Evolutionary conservation across 345 rosid species (phyloP), one percentile per base, ranked within the genome.

Genomic region (Gossypium arboreum): DNA sequence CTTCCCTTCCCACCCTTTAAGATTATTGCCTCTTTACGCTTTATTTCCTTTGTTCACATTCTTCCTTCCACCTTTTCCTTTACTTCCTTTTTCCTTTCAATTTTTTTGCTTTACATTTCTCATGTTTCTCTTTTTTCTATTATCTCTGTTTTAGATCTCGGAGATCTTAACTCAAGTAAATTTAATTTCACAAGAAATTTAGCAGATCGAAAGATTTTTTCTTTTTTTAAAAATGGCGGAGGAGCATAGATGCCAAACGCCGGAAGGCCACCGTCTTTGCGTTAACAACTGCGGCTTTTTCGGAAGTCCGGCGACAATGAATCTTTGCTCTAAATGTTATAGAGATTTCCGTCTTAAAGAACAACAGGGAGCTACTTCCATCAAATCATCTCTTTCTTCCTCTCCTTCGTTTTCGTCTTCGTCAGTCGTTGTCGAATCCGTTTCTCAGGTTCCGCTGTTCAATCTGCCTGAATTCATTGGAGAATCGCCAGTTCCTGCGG

Each of bases 321-420:
- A 87, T 55, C 88, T 87, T 61, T 87, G 90, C 44, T 83, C 88
- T n/a, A 83, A 87, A 48, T 87, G 90, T 77, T 87, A 85, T 81
- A 68, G 80, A 27, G 90, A 81, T 73, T 76, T 81, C 72, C 74
- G 81, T 24, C 83, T 79, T 44, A 78, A 80, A 24, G 85, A 87
- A 54, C 86, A 83, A 41, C 88, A 84, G 50, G 68, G 79, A 66
- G 75, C 85, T 61, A 76, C 88, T 54, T 77, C 89, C 70, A 81
- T 84, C 72, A 83, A 81, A 67, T 76, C 86, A 22, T 78, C 90
- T 70, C 84, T 86, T 52, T 73, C 87, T 4, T 76, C 84, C 18
- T 75, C 79, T 51, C 62, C 76, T 16, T 57, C 84, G 1, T 73
- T 81, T 0, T 57, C 84, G 0, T 73, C 82, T 0, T 85, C 81